Conservation (phyloP, 1,139 yeast species). For the Hemisphaericaspora subhashii region DNA sequence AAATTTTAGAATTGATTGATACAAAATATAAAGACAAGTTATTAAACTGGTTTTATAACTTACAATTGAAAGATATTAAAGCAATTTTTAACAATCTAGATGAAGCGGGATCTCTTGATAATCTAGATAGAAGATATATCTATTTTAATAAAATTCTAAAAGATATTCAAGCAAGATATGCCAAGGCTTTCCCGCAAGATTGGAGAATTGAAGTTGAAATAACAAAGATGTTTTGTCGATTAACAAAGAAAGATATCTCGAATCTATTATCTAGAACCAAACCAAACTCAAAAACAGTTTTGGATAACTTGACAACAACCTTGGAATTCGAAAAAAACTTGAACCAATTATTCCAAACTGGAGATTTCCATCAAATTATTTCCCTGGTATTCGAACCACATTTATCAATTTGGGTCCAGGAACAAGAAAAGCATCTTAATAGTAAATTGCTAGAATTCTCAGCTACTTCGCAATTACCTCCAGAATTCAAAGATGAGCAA, state of each 20-base stretch:
- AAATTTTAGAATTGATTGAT: slow-evolving; percentile 68
- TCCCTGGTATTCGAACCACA: slow-evolving; percentile 85
- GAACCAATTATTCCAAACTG: slow-evolving; percentile 53
- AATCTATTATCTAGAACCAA: slow-evolving; percentile 28
- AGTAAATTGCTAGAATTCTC: slow-evolving; percentile 62
- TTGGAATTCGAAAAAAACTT: slow-evolving; percentile 76
- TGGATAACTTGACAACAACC: slow-evolving; percentile 41
- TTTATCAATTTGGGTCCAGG: slow-evolving; percentile 80
- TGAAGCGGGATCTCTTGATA: slow-evolving; percentile 93
- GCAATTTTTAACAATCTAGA: slow-evolving; percentile 74
- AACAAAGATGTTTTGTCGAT: slow-evolving; percentile 61
- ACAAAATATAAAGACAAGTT: slow-evolving; percentile 59
- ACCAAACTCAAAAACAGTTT: slow-evolving; percentile 55
- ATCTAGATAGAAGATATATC: slow-evolving; percentile 74
- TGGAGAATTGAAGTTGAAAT: slow-evolving; percentile 74
- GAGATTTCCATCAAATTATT: slow-evolving; percentile 50
- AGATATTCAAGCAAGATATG: slow-evolving; percentile 54
- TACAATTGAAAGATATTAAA: slow-evolving; percentile 70
- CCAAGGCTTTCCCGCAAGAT: slow-evolving; percentile 58
- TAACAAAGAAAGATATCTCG: slow-evolving; percentile 66
- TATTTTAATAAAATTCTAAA: slow-evolving; percentile 74
- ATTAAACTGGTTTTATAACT: slow-evolving; percentile 71
- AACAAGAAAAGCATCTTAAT: slow-evolving; percentile 68
- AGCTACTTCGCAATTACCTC: slow-evolving; percentile 46
- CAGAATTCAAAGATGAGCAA: slow-evolving; percentile 29